Evolutionary conservation across 129 eudicot species (phyloP).

Genomic region (Tanacetum coccineum): DNA sequence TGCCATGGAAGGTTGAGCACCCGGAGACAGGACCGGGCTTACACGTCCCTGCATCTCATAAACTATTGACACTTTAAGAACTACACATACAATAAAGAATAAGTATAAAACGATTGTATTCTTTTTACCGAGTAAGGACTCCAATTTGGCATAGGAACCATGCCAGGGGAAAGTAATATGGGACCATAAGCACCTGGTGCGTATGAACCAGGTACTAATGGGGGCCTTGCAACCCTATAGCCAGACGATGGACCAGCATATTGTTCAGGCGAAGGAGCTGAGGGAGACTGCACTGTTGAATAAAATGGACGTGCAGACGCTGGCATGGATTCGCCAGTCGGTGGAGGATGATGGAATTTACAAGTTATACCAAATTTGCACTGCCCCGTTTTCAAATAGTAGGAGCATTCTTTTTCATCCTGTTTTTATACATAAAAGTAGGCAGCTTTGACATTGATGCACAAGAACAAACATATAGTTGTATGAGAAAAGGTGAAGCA

Average conservation of each 20-base stretch:
- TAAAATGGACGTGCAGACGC: conserved; percentile 85
- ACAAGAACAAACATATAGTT: conserved; percentile 12
- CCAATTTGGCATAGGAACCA: conserved; percentile 83
- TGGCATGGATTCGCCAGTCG: conserved; percentile 55
- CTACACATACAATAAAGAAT: background rate
- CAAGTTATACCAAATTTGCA: conserved; percentile 97
- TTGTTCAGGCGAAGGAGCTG: conserved; percentile 72
- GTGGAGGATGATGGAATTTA: conserved; percentile 97
- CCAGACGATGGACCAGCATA: conserved; percentile 46
- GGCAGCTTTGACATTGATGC: conserved; percentile 16
- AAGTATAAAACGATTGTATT: background rate
- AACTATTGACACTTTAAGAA: conserved; percentile 30
- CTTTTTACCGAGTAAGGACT: conserved; percentile 74
- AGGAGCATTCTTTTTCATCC: conserved; percentile 98
- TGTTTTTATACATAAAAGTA: conserved; percentile 36
- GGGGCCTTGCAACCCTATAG: conserved; percentile 81
- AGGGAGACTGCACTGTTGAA: conserved; percentile 86
- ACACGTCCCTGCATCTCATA: conserved; percentile 69
- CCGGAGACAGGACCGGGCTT: conserved; percentile 81
- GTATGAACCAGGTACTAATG: conserved; percentile 81
- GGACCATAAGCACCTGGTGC: conserved; percentile 85
- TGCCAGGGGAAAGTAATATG: conserved; percentile 80
- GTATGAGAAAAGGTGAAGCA: background rate
- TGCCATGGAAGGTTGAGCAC: conserved; percentile 53
- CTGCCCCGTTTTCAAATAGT: conserved; percentile 99